These are phyloP conservation scores for Ogataea minuta DNA, from an alignment of 805 yeast genomes.

Conservation along the genomic window DNA sequence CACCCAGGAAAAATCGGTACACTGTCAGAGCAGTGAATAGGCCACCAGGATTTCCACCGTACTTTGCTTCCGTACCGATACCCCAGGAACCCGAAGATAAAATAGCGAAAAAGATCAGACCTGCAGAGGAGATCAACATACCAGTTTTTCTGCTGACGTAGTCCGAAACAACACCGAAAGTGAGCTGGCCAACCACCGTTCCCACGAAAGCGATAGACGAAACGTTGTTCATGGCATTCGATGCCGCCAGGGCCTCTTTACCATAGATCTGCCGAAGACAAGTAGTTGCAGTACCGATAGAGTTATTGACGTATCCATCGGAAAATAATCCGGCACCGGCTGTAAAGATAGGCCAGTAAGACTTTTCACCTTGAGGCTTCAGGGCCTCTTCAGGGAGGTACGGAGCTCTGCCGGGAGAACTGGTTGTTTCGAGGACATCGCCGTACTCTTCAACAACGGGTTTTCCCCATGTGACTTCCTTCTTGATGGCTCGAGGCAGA, in stretches of 20 bases:
- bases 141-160: conserved; percentile 76
- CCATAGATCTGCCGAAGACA: conserved; percentile 70
- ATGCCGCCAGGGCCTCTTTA: conserved; percentile 47
- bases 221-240: conserved; percentile 74
- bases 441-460: conserved; percentile 14
- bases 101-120: conserved; percentile 75
- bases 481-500: conserved; percentile 16
- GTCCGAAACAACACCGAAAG: conserved; percentile 81
- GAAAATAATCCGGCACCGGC: conserved; percentile 93
- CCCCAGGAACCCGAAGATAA: conserved; percentile 90
- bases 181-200: conserved; percentile 80
- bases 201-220: conserved; percentile 90
- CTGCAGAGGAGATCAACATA: conserved; percentile 73
- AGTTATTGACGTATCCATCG: conserved; percentile 89
- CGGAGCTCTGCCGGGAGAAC: conserved; percentile 23
- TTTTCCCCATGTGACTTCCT: conserved; percentile 32
- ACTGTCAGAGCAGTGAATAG: conserved; percentile 81
- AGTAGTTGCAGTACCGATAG: conserved; percentile 74
- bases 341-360: conserved; percentile 65
- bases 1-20: conserved; percentile 83
- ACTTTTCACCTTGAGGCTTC: conserved; percentile 24
- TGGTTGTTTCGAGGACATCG: conserved; percentile 17
- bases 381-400: conserved; percentile 27
- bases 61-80: conserved; percentile 38
- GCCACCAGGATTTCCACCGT: conserved; percentile 60